Evolutionary conservation across 768 basidiomycete species (phyloP).

Genomic region (Strobilomyces dryophilus): DNA sequence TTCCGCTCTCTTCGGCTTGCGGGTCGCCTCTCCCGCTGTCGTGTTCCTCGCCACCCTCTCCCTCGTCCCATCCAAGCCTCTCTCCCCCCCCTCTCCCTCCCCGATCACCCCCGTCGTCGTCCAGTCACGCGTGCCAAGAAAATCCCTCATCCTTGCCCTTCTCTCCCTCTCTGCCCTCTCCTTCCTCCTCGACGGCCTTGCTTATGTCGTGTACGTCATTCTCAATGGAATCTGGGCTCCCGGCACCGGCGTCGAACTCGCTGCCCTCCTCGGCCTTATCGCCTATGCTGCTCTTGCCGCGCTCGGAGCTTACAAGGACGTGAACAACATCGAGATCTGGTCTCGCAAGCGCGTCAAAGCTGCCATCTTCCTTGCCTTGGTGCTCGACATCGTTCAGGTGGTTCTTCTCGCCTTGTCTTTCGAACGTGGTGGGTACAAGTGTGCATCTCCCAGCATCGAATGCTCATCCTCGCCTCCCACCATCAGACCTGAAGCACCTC

Average conservation of each 20-base stretch:
- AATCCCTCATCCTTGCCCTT: conserved; percentile 66
- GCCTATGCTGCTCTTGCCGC: conserved; percentile 72
- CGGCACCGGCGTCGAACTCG: conserved; percentile 62
- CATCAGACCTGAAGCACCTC: conserved; percentile 15
- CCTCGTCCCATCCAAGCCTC: conserved; percentile 48
- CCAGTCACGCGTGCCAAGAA: conserved; percentile 67
- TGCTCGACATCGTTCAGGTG: conserved; percentile 57
- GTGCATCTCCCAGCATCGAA: neutral
- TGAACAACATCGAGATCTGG: conserved; percentile 69
- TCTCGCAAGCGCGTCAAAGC: conserved; percentile 52
- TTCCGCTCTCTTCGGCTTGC: conserved; percentile 49
- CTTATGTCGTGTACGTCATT: conserved; percentile 63
- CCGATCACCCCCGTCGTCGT: conserved; percentile 79
- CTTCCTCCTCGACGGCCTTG: conserved; percentile 73
- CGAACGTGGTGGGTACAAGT: conserved; percentile 32
- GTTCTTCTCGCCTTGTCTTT: conserved; percentile 45
- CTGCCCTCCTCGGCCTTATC: conserved; percentile 60
- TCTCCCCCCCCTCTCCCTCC: conserved; percentile 42
- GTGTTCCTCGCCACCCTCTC: conserved; percentile 61
- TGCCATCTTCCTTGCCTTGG: conserved; percentile 50
- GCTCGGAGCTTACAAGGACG: conserved; percentile 76
- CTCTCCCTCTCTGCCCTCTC: conserved; percentile 68
- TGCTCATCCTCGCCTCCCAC: neutral
- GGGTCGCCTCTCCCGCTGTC: conserved; percentile 64
- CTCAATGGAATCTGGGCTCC: conserved; percentile 63